Evolutionary conservation across 2,329 filamentous ascomycete genomes (phyloP), one percentile per base, ranked within the genome.

Genomic region (Penicillium paneum): DNA sequence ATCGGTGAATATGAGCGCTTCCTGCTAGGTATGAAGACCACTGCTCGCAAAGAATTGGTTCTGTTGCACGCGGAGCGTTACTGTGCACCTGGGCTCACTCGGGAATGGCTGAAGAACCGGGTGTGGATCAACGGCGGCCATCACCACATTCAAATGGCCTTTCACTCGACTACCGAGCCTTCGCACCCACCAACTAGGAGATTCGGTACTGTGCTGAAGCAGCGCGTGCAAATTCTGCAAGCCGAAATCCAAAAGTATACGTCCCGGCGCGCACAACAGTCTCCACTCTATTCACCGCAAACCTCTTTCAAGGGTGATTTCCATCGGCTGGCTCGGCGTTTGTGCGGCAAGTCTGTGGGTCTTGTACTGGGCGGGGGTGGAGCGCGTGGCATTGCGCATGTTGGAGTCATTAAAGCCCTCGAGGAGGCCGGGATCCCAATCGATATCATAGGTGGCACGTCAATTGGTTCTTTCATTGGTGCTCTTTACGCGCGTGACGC

Each of bases 221-320:
- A 97, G 67, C 81, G 92, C 34, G 94, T 99, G 5, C 93, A 99
- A 71, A 91, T 94, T 6, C 74, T 99, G 4, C 94, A 97, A 70
- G 94, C 94, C 0, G 94, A 97, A 69, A 97, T 99, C 19, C 93
- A 97, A 68, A 97, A 97, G 70, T 99, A 97, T 71, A 97, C 95
- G 0, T 96, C 91, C 1, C 84, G 91, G n/a, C 88, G 90, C 61
- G 86, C 96, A n/a, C 86, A 90, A 26, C 91, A 96, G 64, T 89
- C 87, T 3, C 89, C 91, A 0, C 84, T 96, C 34, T 99, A 97
- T 70, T 91, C 92, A 0, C 87, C 92, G 0, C 91, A 97, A 51
- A 91, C 91, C 0, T 89, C 92, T 0, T 96, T 91, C 78, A 99
- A 99, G 71, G 91, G 94, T 2, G 94, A 99, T 66, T 97, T 99